Evolutionary conservation across 1,284 basidiomycete genomes (phyloP), one percentile per base, ranked within the genome.

Genomic region (Puccinia polysora): DNA sequence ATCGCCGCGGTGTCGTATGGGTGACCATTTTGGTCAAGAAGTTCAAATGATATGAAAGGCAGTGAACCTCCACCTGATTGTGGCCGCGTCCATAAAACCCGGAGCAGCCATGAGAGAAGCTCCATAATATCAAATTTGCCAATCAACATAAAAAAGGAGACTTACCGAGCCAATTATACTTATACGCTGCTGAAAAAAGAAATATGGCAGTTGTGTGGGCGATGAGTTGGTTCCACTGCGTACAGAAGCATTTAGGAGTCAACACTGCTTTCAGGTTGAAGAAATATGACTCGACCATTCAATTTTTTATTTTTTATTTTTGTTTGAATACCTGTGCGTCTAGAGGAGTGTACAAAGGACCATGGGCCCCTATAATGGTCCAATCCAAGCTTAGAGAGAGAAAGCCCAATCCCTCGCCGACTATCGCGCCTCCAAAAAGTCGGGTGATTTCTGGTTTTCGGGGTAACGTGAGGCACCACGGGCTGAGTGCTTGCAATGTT

Each of bases 21-120:
- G 30, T 71, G 32, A 45, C 69, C 69, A 12, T 64, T 55, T 14
- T 71, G 58, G 36, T 71, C 69, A 8, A 71, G 18, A 7, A 71
- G 58, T 30, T 50, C 58, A 55, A 71, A 71, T 40, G 69, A 71
- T 55, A 71, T 71, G 28, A 71, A 71, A 14, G 69, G 69, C 23
- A 71, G 50, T 28, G 59, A 43, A 20, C 69, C 69, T 53, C 69
- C 69, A 36, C 69, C 69, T 71, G 34, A 32, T 43, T 40, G 1
- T 43, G 2, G 23, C 7, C 14, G 32, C 23, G 10, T 14, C 40
- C 4, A 34, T 12, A 32, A 30, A 23, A 56, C 36, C 18, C 20
- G 40, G 25, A 45, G 20, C 58, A 45, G 14, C 2, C 18, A 23
- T 58, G 38, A 18, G 53, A 60, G 43, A 60, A 23, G 58, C 5